Conservation (phyloP, 768 basidiomycete genomes). For the Mycena pura region DNA sequence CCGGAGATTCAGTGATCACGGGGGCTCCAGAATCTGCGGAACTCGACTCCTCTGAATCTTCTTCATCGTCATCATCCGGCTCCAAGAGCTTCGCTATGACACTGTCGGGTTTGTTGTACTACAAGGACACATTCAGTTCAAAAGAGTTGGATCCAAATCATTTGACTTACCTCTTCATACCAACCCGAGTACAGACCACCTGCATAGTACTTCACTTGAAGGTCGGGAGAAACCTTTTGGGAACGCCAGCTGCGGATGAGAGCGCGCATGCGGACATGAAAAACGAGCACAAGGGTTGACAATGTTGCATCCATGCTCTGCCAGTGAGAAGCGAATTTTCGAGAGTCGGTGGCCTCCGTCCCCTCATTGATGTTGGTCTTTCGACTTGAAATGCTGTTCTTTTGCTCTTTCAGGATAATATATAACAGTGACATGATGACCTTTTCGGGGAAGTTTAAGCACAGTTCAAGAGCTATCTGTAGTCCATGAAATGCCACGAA, state of each 20-base stretch:
- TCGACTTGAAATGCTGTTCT: neutral
- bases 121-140: neutral
- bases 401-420: neutral
- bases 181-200: constrained; percentile 1
- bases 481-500: neutral
- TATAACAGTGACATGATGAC: neutral
- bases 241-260: constrained; percentile 5
- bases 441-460: no score
- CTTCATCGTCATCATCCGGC: no score
- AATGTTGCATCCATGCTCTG: constrained; percentile 1
- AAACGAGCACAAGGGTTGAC: neutral
- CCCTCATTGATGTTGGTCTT: neutral
- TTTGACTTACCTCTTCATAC: constrained; percentile 5
- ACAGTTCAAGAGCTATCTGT: no score
- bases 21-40: no score
- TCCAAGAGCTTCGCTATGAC: neutral
- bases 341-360: neutral
- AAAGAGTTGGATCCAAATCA: neutral
- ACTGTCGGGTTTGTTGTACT: neutral
- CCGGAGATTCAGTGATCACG: no score
- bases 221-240: neutral
- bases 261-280: constrained; percentile 2
- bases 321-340: neutral
- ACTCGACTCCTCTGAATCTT: no score
- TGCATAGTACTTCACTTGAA: neutral